These are phyloP conservation scores for Actinomortierella wolfii DNA, from an alignment of 371 early-diverging fungal genomes.

Conservation along the genomic window DNA sequence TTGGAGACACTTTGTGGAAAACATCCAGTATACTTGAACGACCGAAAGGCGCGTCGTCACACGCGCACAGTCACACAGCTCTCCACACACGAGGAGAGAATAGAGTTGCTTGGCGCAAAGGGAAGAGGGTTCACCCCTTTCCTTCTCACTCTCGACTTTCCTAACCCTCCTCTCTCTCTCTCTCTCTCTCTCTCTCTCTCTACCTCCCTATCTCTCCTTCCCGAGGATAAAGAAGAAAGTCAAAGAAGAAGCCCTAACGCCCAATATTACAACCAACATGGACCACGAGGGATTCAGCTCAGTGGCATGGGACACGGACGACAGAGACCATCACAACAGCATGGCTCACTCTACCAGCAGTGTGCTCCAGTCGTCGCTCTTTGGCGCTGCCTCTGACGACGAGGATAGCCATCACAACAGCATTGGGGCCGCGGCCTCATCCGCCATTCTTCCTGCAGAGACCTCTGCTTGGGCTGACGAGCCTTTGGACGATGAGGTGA, in stretches of 20 bases:
- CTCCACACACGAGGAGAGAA: too few relatives aligned
- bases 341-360: background rate
- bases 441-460: slow-evolving; percentile 43
- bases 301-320: slow-evolving; percentile 44
- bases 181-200: background rate
- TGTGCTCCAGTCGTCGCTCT: slow-evolving; percentile 23
- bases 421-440: slow-evolving; percentile 29
- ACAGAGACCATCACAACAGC: slow-evolving; percentile 5
- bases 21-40: too few relatives aligned
- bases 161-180: background rate
- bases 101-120: too few relatives aligned
- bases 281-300: slow-evolving; percentile 44
- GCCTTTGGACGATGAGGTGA: slow-evolving; percentile 42
- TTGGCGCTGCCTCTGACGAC: slow-evolving; percentile 29
- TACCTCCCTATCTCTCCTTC: background rate
- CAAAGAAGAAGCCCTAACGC: too few relatives aligned
- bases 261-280: slow-evolving; percentile 16
- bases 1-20: too few relatives aligned
- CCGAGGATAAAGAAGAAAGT: too few relatives aligned
- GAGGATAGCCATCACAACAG: slow-evolving; percentile 19
- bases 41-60: too few relatives aligned
- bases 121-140: background rate
- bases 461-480: slow-evolving; percentile 47
- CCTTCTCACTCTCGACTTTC: background rate
- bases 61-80: too few relatives aligned